These are phyloP conservation scores for Carpinus viminea DNA, from an alignment of 306 rosid genomes.

Conservation along the genomic window DNA sequence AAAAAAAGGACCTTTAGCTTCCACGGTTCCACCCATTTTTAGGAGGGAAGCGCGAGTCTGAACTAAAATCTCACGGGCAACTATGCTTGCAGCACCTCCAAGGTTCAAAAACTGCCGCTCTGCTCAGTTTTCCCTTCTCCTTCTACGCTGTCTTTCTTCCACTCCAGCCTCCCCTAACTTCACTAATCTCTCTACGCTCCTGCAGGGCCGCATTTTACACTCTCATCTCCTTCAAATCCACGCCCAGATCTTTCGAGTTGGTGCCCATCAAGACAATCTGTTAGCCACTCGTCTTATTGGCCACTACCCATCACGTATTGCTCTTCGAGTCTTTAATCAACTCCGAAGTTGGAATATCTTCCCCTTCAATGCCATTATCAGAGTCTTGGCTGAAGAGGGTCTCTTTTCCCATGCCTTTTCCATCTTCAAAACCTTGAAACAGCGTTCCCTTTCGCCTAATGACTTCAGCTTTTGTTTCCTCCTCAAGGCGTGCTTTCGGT, in stretches of 20 bases:
- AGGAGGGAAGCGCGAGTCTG: not conserved
- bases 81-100: constrained; percentile 27
- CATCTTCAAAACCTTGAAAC: constrained; percentile 41
- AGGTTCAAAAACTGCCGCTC: constrained; percentile 22
- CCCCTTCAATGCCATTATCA: constrained; percentile 59
- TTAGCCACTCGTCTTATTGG: constrained; percentile 68
- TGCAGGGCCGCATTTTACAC: constrained; percentile 41
- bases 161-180: constrained; percentile 11
- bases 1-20: too few species aligned
- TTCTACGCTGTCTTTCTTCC: constrained; percentile 27
- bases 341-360: constrained; percentile 55
- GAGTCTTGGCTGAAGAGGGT: constrained; percentile 50
- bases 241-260: constrained; percentile 41
- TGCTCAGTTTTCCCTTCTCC: constrained; percentile 7
- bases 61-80: not conserved
- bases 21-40: too few species aligned
- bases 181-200: constrained; percentile 30
- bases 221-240: constrained; percentile 57
- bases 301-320: constrained; percentile 43
- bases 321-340: constrained; percentile 39
- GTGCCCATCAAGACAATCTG: constrained; percentile 58
- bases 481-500: constrained; percentile 46
- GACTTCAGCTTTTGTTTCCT: constrained; percentile 61
- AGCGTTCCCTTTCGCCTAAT: constrained; percentile 44
- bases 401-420: constrained; percentile 33